Base-by-base conservation (phyloP, 306 rosid species). In the Lupinus albus region DNA sequence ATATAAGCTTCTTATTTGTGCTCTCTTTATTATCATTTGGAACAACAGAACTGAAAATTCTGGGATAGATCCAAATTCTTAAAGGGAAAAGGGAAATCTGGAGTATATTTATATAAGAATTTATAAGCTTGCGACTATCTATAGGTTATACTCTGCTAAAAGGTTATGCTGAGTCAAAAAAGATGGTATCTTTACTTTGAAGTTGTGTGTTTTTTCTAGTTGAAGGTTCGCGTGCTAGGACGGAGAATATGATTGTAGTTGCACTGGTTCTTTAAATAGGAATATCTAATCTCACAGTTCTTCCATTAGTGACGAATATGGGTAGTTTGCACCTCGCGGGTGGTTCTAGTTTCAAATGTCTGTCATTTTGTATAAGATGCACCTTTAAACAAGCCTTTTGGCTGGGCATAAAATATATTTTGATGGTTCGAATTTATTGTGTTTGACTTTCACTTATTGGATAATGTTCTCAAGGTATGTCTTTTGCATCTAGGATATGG, bases 21-120 rank as follows among this genome's bases (percentile, higher is more conserved):
- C 35, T 47, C n/a, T 41, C 48, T 44, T 56, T 35, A 18, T 44
- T 49, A 48, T 21, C 12, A 20, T 12, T 9, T 13, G 62, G 38
- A 30, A 9, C 4, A 3, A 42, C 44, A 77, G 82, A 77, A 77
- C 82, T 73, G 68, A 36, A 53, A 51, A 36, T 61, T 20, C 14
- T 48, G 50, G 48, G 18, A 44, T 25, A 48, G 65, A 59, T 53
- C 47, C 66, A 53, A 61, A 11, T 13, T 42, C 47, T 50, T 59
- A 63, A 53, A 42, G 50, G 36, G 39, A 61, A 61, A 33, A 39
- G 44, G 35, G 36, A 1, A 21, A 33, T 58, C 8, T 61, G 2
- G 61, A 41, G 20, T 70, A 46, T 13, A 36, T 53, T 11, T 60
- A 16, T 64, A 44, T 35, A 28, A 42, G 33, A 21, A 20, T 47